Evolutionary conservation across 2,329 filamentous ascomycete genomes (phyloP).

Genomic region (Fusarium austroafricanum): DNA sequence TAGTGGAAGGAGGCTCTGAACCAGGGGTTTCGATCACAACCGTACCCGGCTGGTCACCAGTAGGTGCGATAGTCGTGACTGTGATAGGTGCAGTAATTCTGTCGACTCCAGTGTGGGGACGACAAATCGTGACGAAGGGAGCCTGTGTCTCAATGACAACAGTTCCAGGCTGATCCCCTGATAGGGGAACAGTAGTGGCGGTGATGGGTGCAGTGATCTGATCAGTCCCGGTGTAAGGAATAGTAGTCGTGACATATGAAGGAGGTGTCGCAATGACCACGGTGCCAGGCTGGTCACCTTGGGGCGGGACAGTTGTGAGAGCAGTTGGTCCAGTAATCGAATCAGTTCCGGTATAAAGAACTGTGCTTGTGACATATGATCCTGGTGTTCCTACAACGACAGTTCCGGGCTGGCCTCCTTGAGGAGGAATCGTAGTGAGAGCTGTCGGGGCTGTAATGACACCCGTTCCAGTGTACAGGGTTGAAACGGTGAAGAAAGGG

Average conservation of each 20-base stretch:
- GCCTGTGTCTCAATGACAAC: conserved; percentile 28
- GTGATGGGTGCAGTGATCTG: conserved; percentile 25
- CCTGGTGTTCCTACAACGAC: conserved; percentile 9
- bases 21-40: conserved; percentile 31
- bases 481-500: conserved; percentile 12
- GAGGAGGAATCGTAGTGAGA: conserved; percentile 18
- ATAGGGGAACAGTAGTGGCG: conserved; percentile 12
- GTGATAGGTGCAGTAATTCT: conserved; percentile 24
- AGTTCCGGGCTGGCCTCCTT: conserved; percentile 21
- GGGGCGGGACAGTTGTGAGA: conserved; percentile 17
- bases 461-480: conserved; percentile 17
- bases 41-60: conserved; percentile 24
- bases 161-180: conserved; percentile 19
- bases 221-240: conserved; percentile 21
- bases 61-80: conserved; percentile 23
- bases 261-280: conserved; percentile 23
- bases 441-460: conserved; percentile 12
- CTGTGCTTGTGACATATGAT: conserved; percentile 17
- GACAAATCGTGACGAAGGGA: conserved; percentile 25
- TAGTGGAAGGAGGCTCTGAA: conserved; percentile 16
- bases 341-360: conserved; percentile 12
- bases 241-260: conserved; percentile 24
- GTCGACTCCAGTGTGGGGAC: conserved; percentile 19
- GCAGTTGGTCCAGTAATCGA: conserved; percentile 10
- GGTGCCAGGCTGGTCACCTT: conserved; percentile 20